Conservation (phyloP, 331 rosid species). For the Pyracantha coccinea region DNA sequence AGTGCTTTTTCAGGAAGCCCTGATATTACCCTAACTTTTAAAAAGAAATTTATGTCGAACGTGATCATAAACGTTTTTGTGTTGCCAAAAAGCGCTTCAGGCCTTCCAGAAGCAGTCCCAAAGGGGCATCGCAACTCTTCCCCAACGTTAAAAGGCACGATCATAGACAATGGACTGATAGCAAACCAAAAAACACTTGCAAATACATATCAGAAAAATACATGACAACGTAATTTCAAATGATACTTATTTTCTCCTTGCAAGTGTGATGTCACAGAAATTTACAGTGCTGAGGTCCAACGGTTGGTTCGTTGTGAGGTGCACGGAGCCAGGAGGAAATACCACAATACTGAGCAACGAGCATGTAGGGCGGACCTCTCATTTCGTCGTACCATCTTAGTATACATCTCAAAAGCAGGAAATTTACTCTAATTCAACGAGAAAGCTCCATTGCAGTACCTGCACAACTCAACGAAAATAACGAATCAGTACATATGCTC, state of each 20-base stretch:
- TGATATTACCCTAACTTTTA: too few relatives aligned
- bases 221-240: not conserved
- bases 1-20: too few relatives aligned
- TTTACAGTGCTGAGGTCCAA: not conserved
- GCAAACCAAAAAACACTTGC: not conserved
- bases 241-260: not conserved
- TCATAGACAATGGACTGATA: not conserved
- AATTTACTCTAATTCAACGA: slow-evolving; percentile 51
- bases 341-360: too few relatives aligned
- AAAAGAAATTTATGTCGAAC: too few relatives aligned
- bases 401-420: not conserved
- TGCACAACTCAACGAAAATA: slow-evolving; percentile 21
- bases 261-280: not conserved
- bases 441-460: slow-evolving; percentile 85
- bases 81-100: too few relatives aligned
- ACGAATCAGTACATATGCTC: not conserved
- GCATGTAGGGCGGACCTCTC: not conserved
- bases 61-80: too few relatives aligned
- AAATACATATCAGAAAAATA: not conserved
- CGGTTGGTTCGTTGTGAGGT: not conserved
- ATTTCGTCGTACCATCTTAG: not conserved
- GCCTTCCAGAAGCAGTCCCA: too few relatives aligned
- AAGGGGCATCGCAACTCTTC: too few relatives aligned
- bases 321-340: too few relatives aligned
- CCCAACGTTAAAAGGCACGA: too few relatives aligned